A percentile compares a stretch with the other conserved stretches of the same genome.
These are phyloP conservation scores for Aspergillus mulundensis DNA, from an alignment of 495 filamentous ascomycete genomes.

Conservation along the genomic window DNA sequence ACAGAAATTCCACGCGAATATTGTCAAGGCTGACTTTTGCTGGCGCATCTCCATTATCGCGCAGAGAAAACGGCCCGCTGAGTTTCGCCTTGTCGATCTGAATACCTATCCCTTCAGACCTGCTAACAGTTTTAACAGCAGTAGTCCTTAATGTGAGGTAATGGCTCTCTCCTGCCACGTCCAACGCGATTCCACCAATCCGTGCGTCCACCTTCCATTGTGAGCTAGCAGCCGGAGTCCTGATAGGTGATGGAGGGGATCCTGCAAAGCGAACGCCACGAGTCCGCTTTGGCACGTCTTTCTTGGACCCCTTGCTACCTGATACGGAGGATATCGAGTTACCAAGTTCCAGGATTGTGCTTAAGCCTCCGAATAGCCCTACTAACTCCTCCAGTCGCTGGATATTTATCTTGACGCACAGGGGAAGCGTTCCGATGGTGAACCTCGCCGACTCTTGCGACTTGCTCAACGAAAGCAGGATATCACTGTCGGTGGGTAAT, in stretches of 20 bases:
- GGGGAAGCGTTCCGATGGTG: conserved; percentile 75
- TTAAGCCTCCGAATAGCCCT: conserved; percentile 85
- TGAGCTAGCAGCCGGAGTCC: conserved; percentile 22
- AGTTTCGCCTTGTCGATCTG: conserved; percentile 72
- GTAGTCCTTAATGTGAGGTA: conserved; percentile 69
- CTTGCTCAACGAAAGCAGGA: conserved; percentile 57
- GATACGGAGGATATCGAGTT: conserved; percentile 75
- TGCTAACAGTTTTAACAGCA: conserved; percentile 71
- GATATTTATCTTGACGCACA: conserved; percentile 74
- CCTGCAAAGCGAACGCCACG: conserved; percentile 73
- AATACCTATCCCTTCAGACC: conserved; percentile 63
- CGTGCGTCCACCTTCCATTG: conserved; percentile 68
- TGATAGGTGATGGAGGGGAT: conserved; percentile 18
- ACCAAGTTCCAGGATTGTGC: conserved; percentile 83
- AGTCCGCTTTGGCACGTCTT: conserved; percentile 28
- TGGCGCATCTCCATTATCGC: conserved; percentile 44
- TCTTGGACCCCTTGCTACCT: conserved; percentile 43
- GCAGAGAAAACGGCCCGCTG: conserved; percentile 59
- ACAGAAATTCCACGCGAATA: conserved; percentile 70
- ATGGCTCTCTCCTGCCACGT: conserved; percentile 72
- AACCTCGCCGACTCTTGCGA: conserved; percentile 50
- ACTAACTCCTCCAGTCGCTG: conserved; percentile 81
- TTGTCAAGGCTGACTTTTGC: conserved; percentile 54
- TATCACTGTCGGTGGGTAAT: conserved; percentile 56
- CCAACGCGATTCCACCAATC: conserved; percentile 69